Evolutionary conservation across 208 protist species (phyloP), one percentile per base, ranked within the genome.

Genomic region (Novymonas esmeraldas): DNA sequence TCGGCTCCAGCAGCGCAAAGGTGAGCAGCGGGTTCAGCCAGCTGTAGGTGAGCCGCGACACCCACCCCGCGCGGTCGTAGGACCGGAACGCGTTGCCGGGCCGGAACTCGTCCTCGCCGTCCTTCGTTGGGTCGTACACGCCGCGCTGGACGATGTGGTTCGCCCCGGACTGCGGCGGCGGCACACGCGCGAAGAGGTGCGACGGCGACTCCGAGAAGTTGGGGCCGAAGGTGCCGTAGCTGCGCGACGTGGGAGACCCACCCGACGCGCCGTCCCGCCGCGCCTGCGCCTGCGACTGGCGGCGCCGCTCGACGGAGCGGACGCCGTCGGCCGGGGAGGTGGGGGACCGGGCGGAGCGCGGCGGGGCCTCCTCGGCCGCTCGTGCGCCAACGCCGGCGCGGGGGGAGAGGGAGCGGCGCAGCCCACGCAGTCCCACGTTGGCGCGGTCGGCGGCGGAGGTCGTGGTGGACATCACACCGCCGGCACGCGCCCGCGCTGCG

Each of bases 11-110:
- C 46, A 85, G 55, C 26, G 60, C 78, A 50, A 85, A 87, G 16
- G 61, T 79, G 6, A 92, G 65, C 41, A 92, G 69, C 45, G 86
- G 66, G 62, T 89, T 82, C 18, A 92, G 70, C 85, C 85, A 92
- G 68, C 72, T 83, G 61, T 81, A 81, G 29, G 85, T 92, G 26
- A 78, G 13, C 52, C 63, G 50, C 10, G 72, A 72, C 10, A 83
- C 13, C 60, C 64, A 79, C 10, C 64, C 62, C 13, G 86, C 82
- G 16, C 66, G 69, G 22, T 85, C 80, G 33, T 82, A 78, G 11
- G 69, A 84, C 20, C 74, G 76, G 60, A 92, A 92, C 26, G 76
- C 78, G 66, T 87, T 85, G 60, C 85, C 81, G 13, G 85, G 85
- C 26, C 85, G 74, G 50, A 91, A 84, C 61, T 87, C 81, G 49